Percentiles rank a stretch among this genome's conserved stretches.
Conservation (phyloP, 139 green algal genomes). For the Tetratostichococcus sp. region DNA sequence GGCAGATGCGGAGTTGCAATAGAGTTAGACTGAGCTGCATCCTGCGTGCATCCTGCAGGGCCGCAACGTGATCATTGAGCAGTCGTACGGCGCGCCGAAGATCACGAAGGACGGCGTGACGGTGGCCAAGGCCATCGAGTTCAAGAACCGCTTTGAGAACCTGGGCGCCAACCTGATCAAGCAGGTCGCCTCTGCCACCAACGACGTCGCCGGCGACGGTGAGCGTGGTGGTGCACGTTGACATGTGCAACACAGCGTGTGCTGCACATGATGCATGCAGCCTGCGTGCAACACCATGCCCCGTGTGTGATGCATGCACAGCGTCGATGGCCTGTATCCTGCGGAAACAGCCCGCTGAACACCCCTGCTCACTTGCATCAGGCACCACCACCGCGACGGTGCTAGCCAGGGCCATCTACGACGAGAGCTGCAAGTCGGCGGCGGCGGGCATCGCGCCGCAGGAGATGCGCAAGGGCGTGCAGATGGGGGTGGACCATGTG, state of each 20-base stretch:
- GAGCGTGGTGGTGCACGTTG: too few species aligned
- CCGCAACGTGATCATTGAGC: constrained; percentile 98
- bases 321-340: too few species aligned
- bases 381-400: constrained; percentile 97
- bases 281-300: too few species aligned
- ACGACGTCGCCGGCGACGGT: constrained; percentile 97
- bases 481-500: constrained; percentile 87
- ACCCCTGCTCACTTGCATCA: constrained; percentile 18
- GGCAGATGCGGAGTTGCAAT: too few species aligned
- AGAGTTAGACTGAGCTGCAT: too few species aligned
- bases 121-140: constrained; percentile 88
- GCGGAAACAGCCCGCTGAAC: too few species aligned
- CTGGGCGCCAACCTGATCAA: constrained; percentile 84
- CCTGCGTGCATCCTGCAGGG: constrained; percentile 51
- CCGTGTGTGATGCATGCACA: too few species aligned
- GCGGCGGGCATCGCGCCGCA: constrained; percentile 99
- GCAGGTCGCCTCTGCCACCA: constrained; percentile 93
- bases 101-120: constrained; percentile 99
- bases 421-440: constrained; percentile 94
- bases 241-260: too few species aligned
- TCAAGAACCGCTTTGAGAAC: constrained; percentile 95
- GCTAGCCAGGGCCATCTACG: constrained; percentile 91
- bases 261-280: too few species aligned
- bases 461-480: constrained; percentile 95
- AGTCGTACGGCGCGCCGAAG: constrained; percentile 92